Evolutionary conservation across 495 filamentous ascomycete species (phyloP).

Genomic region (Sabuloglossum arenarium): DNA sequence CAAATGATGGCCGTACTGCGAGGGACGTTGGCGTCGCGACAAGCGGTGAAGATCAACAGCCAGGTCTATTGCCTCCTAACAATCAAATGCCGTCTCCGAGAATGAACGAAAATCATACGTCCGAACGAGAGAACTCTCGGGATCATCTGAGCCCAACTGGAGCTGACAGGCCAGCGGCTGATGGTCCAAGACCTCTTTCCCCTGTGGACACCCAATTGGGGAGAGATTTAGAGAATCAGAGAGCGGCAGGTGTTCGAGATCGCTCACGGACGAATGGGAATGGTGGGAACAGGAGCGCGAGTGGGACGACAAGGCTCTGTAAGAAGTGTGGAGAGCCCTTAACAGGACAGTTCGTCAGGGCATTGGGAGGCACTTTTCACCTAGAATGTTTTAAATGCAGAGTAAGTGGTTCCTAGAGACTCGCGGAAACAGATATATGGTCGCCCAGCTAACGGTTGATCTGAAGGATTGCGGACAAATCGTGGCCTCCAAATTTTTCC

Average conservation of each 20-base stretch:
- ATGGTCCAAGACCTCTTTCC: not conserved
- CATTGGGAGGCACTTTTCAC: slow-evolving; percentile 81
- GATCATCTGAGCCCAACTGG: not conserved
- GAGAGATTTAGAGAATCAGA: not conserved
- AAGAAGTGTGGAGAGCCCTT: slow-evolving; percentile 73
- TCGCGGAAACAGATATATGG: not conserved
- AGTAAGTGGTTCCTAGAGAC: slow-evolving; percentile 30
- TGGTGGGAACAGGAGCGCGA: not conserved
- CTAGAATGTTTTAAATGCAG: slow-evolving; percentile 95
- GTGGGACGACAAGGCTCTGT: slow-evolving; percentile 33
- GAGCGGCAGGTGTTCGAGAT: not conserved
- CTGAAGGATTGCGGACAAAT: slow-evolving; percentile 82
- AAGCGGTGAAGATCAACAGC: not conserved
- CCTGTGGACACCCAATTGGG: not conserved
- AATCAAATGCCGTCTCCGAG: not conserved
- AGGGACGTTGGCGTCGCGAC: not conserved
- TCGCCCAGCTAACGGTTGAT: not conserved
- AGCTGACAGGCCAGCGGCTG: not conserved
- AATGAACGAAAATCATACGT: not conserved
- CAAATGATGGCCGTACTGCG: not conserved
- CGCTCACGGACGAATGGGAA: slow-evolving; percentile 3
- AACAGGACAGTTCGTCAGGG: slow-evolving; percentile 89
- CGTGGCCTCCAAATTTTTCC: slow-evolving; percentile 97
- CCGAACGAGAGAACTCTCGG: not conserved
- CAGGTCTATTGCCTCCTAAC: not conserved